Percentiles rank a stretch among this genome's conserved stretches.
Conservation (phyloP, 371 early-diverging fungal species). For the Circinella minor region DNA sequence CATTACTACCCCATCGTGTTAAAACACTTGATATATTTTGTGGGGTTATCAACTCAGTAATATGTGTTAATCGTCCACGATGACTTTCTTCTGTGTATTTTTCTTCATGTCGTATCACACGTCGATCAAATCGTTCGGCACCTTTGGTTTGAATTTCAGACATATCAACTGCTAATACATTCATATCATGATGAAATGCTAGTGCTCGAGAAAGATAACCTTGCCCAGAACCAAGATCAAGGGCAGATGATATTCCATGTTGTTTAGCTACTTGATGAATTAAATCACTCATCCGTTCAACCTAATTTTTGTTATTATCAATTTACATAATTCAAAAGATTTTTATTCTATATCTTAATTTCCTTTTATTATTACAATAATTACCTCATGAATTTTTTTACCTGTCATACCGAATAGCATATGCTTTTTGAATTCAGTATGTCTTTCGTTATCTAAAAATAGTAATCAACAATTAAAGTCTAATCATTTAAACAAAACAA, state of each 20-base stretch:
- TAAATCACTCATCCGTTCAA: slow-evolving; percentile 64
- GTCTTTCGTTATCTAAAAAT: not conserved
- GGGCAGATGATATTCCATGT: slow-evolving; percentile 33
- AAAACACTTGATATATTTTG: slow-evolving; percentile 55
- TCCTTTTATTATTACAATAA: too few relatives aligned
- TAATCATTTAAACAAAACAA: too few relatives aligned
- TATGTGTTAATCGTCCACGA: slow-evolving; percentile 56
- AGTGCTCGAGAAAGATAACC: slow-evolving; percentile 81
- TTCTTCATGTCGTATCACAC: slow-evolving; percentile 16
- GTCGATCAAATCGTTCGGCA: slow-evolving; percentile 66
- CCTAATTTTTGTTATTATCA: slow-evolving; percentile 27
- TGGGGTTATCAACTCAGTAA: slow-evolving; percentile 60
- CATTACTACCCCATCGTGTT: slow-evolving; percentile 31
- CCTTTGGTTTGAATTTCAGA: slow-evolving; percentile 81
- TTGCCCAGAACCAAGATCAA: slow-evolving; percentile 76
- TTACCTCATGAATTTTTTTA: slow-evolving; percentile 35
- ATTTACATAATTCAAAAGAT: not conserved
- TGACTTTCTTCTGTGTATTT: slow-evolving; percentile 7
- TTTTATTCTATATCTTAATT: not conserved
- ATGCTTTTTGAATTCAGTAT: slow-evolving; percentile 5
- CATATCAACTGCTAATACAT: slow-evolving; percentile 83
- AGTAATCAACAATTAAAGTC: not conserved
- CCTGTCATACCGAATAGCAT: slow-evolving; percentile 27
- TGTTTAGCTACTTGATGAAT: slow-evolving; percentile 55
- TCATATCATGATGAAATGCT: slow-evolving; percentile 69